These are phyloP conservation scores for Cystoderma amianthinum DNA, from an alignment of 768 basidiomycete genomes.

Conservation along the genomic window DNA sequence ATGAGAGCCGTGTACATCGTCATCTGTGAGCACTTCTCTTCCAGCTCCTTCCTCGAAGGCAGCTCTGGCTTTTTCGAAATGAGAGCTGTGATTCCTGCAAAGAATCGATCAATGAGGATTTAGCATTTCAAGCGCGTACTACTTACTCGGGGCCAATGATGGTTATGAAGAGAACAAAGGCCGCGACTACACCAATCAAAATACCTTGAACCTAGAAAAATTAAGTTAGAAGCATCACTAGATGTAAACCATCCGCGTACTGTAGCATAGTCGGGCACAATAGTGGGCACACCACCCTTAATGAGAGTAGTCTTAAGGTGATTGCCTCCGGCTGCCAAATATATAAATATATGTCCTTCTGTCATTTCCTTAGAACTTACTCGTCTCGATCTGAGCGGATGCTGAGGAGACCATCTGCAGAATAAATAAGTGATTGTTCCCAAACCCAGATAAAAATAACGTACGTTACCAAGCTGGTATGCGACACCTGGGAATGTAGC, in stretches of 20 bases:
- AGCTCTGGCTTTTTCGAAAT: slow-evolving; percentile 78
- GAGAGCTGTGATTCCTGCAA: slow-evolving; percentile 67
- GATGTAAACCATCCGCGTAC: slow-evolving; percentile 12
- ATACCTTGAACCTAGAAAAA: slow-evolving; percentile 66
- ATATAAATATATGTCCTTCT: slow-evolving; percentile 10
- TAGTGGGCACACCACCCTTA: slow-evolving; percentile 29
- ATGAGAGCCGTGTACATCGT: not conserved
- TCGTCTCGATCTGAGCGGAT: slow-evolving; percentile 75
- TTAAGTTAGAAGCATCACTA: slow-evolving; percentile 2
- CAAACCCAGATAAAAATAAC: slow-evolving; percentile 14
- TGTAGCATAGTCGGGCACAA: slow-evolving; percentile 60
- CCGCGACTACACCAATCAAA: slow-evolving; percentile 76
- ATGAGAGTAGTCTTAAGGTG: slow-evolving; percentile 44
- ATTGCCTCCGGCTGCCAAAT: slow-evolving; percentile 47
- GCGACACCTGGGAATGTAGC: slow-evolving; percentile 83
- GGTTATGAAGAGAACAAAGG: slow-evolving; percentile 69
- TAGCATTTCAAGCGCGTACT: too few relatives aligned
- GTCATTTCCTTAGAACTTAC: slow-evolving; percentile 23
- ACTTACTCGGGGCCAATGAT: slow-evolving; percentile 73
- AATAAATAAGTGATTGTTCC: not conserved
- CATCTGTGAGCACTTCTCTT: slow-evolving; percentile 30
- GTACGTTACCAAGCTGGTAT: slow-evolving; percentile 74
- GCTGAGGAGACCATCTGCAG: slow-evolving; percentile 58
- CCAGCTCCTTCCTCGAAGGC: slow-evolving; percentile 75
- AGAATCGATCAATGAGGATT: too few relatives aligned